Conservation (phyloP, 768 basidiomycete genomes). For the Phanerodontia chrysosporium region DNA sequence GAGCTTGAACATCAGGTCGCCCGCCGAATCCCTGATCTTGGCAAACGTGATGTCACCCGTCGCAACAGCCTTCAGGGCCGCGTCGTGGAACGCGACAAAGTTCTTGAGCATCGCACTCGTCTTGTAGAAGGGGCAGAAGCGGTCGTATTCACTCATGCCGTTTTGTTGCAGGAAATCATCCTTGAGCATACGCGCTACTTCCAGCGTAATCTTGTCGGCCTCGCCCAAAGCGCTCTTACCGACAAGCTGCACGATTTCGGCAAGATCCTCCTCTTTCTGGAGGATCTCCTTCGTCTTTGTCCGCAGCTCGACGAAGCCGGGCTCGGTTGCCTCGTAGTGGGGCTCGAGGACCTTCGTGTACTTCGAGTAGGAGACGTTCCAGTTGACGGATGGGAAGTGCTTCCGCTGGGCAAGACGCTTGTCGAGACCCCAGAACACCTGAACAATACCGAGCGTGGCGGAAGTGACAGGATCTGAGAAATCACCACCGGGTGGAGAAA, state of each 20-base stretch:
- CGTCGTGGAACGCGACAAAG: constrained; percentile 91
- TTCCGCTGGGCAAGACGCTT: constrained; percentile 99
- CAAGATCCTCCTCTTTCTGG: constrained; percentile 97
- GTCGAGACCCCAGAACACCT: constrained; percentile 99
- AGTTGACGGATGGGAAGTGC: constrained; percentile 99
- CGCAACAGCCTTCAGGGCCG: constrained; percentile 81
- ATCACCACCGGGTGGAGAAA: constrained; percentile 98
- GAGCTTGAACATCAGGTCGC: constrained; percentile 93
- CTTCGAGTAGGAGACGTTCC: constrained; percentile 99
- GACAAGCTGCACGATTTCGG: constrained; percentile 99
- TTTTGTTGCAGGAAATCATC: constrained; percentile 98
- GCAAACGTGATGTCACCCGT: constrained; percentile 81
- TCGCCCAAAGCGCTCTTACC: constrained; percentile 98
- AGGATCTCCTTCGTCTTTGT: constrained; percentile 93
- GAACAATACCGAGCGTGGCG: constrained; percentile 96
- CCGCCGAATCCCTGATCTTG: constrained; percentile 80
- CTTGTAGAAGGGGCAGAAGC: constrained; percentile 99
- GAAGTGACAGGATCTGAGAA: constrained; percentile 99
- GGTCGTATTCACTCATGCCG: constrained; percentile 96
- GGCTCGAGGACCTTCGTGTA: constrained; percentile 92
- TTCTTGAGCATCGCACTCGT: constrained; percentile 93
- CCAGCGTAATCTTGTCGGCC: constrained; percentile 95
- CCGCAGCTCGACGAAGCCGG: constrained; percentile 93
- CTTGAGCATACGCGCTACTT: constrained; percentile 95
- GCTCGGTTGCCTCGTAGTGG: constrained; percentile 85